A percentile compares a stretch with the other conserved stretches of the same genome.
Evolutionary conservation across 768 basidiomycete genomes (phyloP).

Genomic region (Leccinellum luteum): DNA sequence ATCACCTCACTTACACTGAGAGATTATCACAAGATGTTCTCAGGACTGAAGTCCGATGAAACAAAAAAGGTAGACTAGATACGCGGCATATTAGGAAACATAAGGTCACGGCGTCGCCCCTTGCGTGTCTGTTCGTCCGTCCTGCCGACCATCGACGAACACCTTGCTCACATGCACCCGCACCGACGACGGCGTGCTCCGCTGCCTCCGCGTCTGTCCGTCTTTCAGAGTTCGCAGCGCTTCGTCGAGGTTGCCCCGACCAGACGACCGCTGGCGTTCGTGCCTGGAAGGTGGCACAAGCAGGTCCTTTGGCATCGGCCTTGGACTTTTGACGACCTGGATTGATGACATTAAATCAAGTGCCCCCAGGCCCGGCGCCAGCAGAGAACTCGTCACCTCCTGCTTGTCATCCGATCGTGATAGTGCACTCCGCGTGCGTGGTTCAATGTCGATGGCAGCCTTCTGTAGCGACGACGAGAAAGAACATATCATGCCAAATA

Average conservation of each 20-base stretch:
- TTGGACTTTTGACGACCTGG: constrained; percentile 44
- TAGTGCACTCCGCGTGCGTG: background rate
- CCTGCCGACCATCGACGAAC: constrained; percentile 27
- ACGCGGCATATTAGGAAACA: too few relatives aligned
- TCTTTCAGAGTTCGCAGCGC: constrained; percentile 78
- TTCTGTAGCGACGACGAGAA: constrained; percentile 77
- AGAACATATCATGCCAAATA: constrained; percentile 72
- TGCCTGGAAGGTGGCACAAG: constrained; percentile 42
- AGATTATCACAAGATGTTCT: too few relatives aligned
- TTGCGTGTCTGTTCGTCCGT: constrained; percentile 5
- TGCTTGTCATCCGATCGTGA: background rate
- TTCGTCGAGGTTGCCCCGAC: constrained; percentile 79
- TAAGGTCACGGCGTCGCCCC: background rate
- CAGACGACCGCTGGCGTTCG: constrained; percentile 51
- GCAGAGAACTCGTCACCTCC: constrained; percentile 5
- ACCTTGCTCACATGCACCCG: constrained; percentile 20
- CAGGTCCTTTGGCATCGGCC: constrained; percentile 25
- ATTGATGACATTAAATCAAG: background rate
- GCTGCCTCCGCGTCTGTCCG: constrained; percentile 38
- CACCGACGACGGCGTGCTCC: constrained; percentile 13
- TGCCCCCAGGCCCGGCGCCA: background rate
- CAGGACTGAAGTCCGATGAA: background rate
- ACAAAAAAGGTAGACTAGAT: background rate
- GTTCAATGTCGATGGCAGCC: constrained; percentile 59
- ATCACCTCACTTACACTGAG: too few relatives aligned